Evolutionary conservation across 2,329 filamentous ascomycete species (phyloP), one percentile per base, ranked within the genome.

Genomic region (Stagonosporopsis chrysanthemi): DNA sequence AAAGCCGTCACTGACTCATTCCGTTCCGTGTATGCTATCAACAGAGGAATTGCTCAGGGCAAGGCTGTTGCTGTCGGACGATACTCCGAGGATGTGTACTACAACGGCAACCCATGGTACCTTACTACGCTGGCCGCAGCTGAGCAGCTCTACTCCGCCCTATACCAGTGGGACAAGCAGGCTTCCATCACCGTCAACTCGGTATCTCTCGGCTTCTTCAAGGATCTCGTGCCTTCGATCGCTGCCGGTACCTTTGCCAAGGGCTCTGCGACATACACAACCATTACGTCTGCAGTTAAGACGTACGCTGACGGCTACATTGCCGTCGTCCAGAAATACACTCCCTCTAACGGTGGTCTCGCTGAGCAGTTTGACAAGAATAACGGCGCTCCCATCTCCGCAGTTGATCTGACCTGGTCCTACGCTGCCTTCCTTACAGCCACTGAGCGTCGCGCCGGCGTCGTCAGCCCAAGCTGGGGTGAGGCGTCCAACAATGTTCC

Each of bases 71-170:
- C 80, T 2, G 75, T 82, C 11, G 77, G 77, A 33, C 62, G 77
- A 7, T 79, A 79, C 60, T 68, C 75, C 2, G 77, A 79, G 73
- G 90, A 96, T 65, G 76, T 81, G 4, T 95, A 94, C 76, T 89
- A 88, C 74, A 86, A 86, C 58, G 90, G 90, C 1, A 92, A 95
- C 73, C 91, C 91, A 1, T 95, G 91, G 91, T 83, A 92, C 67
- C 82, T 94, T 12, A 84, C 84, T 66, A 94, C 89, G 1, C 81
- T 92, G 28, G 90, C 90, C 1, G 90, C 90, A 0, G 91, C 90
- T 3, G 91, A 95, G 75, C 88, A 90, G 70, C 83, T 96, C 2
- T 94, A 92, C 72, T 88, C 90, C 66, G 88, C 91, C 1, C 69
- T 92, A 1, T 88, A 88, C 63, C 86, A 89, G 46, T 94, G 90